Base-by-base conservation (phyloP, 2,329 filamentous ascomycete genomes). In the Blastomyces gilchristii region DNA sequence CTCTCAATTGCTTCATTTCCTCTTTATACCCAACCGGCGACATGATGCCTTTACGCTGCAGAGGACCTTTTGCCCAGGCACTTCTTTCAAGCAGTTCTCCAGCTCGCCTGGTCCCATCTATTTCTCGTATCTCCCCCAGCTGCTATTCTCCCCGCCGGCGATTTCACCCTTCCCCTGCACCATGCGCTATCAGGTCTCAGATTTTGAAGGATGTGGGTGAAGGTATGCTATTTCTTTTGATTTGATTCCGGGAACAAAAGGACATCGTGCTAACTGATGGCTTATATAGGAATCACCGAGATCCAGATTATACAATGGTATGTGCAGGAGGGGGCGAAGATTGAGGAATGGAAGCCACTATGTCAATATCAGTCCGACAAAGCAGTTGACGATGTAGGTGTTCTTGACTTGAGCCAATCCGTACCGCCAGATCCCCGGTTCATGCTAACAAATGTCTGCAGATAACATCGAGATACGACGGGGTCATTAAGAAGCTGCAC, bases 221-320 rank as follows among this genome's bases (percentile, higher is more conserved):
- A 69, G 76, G 76, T 77, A 65, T 60, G 70, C 50, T 50, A 28
- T 39, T 12, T 7, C 34, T 6, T 34, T 53, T 77, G 56, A 31
- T 76, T n/a, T n/a, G 11, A 25, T 31, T 1, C 3, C 34, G 14
- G 8, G 12, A 52, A 43, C 63, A 8, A 53, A 63, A 62, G 66
- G 3, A 58, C 22, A 16, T 37, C 62, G 49, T n/a, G 39, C 47
- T 52, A 54, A 65, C 53, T 4, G 22, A 31, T 18, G 3, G 5
- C 18, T 60, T 47, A 52, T 31, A 31, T 58, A 94, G 94, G 94
- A 62, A 99, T 97, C 71, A 92, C 94, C 73, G 94, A 99, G 79
- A 96, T 94, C 73, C 94, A 99, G 77, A 90, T 99, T 71, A 97
- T 97, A 71, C 94, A 99, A 80, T 99, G 94, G 94, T 99, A 97